Evolutionary conservation across 352 stramenopile genomes (phyloP).

Genomic region (Plasmopara viticola): DNA sequence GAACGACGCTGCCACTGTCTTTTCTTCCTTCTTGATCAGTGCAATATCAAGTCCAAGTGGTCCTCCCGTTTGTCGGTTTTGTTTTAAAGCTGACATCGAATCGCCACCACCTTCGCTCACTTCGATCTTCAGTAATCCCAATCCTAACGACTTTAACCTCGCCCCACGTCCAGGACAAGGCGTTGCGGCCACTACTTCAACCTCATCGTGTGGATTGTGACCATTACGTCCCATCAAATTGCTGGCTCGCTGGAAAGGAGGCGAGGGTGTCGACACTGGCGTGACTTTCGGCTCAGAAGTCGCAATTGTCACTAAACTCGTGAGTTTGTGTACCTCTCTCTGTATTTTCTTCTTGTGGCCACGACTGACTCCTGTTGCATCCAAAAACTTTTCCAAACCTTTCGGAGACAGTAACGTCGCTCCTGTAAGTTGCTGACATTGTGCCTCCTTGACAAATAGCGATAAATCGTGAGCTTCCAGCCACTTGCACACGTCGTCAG

Average conservation of each 20-base stretch:
- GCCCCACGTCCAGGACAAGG: slow-evolving; percentile 1
- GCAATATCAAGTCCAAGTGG: slow-evolving; percentile 59
- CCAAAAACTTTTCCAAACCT: slow-evolving; percentile 50
- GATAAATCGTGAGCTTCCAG: slow-evolving; percentile 51
- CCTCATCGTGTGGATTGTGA: slow-evolving; percentile 53
- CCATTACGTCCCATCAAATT: slow-evolving; percentile 37
- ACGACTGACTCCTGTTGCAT: slow-evolving; percentile 40
- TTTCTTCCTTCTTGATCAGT: slow-evolving; percentile 55
- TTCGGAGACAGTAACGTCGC: slow-evolving; percentile 31
- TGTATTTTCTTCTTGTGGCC: slow-evolving; percentile 75
- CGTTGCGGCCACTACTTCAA: slow-evolving; percentile 18
- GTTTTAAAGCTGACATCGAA: slow-evolving; percentile 9
- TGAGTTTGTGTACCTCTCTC: slow-evolving; percentile 74
- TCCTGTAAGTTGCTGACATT: slow-evolving; percentile 39
- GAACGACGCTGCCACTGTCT: slow-evolving; percentile 58
- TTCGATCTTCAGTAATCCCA: slow-evolving; percentile 45
- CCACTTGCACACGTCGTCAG: slow-evolving; percentile 48
- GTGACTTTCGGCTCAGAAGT: slow-evolving; percentile 4
- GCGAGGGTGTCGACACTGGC: slow-evolving; percentile 6
- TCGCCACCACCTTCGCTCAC: slow-evolving; percentile 18
- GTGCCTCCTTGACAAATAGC: slow-evolving; percentile 45
- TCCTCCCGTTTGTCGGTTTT: slow-evolving; percentile 28
- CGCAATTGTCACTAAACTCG: slow-evolving; percentile 7
- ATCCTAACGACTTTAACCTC: slow-evolving; percentile 31
- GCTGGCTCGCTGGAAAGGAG: slow-evolving; percentile 4